Evolutionary conservation across 1,139 yeast species (phyloP).

Genomic region (Yamadazyma conglobata): DNA sequence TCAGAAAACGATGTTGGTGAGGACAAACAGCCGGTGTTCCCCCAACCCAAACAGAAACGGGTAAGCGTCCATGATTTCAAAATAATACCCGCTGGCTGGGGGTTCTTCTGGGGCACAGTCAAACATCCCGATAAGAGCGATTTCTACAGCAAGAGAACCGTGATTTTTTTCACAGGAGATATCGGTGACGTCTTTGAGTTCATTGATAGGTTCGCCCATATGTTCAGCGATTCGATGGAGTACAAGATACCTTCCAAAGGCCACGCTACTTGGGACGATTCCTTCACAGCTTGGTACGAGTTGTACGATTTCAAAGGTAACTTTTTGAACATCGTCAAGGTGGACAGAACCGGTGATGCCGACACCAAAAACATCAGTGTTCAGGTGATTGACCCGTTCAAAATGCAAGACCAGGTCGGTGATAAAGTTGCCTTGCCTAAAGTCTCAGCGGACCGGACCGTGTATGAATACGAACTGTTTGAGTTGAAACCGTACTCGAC

Average conservation of each 20-base stretch:
- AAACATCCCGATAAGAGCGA: constrained; percentile 5
- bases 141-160: constrained; percentile 18
- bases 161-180: constrained; percentile 25
- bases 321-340: constrained; percentile 22
- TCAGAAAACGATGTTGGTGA: too few species aligned
- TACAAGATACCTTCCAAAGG: constrained; percentile 22
- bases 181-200: constrained; percentile 16
- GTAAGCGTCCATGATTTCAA: constrained; percentile 26
- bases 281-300: constrained; percentile 37
- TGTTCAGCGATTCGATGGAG: constrained; percentile 23
- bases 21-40: constrained; percentile 12
- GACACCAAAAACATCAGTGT: constrained; percentile 16
- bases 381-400: constrained; percentile 29
- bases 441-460: constrained; percentile 18
- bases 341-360: constrained; percentile 22
- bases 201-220: constrained; percentile 17
- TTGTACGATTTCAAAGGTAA: constrained; percentile 33
- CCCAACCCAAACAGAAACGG: constrained; percentile 20
- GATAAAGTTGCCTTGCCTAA: constrained; percentile 19
- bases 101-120: constrained; percentile 26
- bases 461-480: constrained; percentile 11
- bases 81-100: constrained; percentile 28
- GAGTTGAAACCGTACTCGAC: too few species aligned
- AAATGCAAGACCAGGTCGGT: constrained; percentile 32
- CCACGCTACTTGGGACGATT: constrained; percentile 28